Evolutionary conservation across 179 eudicot species (phyloP), one percentile per base, ranked within the genome.

Genomic region (Drosera spatulata): DNA sequence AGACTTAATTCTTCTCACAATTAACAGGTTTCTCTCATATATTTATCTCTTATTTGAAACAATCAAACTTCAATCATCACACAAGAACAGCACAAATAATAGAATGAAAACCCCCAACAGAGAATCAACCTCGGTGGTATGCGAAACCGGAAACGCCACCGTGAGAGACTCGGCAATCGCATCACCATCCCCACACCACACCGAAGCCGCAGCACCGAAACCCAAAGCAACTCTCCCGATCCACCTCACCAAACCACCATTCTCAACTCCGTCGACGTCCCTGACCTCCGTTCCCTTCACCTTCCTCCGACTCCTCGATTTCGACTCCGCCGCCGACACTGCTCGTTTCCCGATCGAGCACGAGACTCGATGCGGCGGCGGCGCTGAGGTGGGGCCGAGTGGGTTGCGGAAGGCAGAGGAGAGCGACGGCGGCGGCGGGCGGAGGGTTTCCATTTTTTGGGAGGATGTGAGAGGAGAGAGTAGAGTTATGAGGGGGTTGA

Each of bases 61-160:
- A 10, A 2, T 46, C 11, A 46, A 6, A 46, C 7, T 46, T 46
- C 49, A 46, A 63, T 33, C 22, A 57, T 22, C 33, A 22, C 33
- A 62, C 11, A 58, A 6, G 10, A 22, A 64, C 10, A 13, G 7
- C 4, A 51, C 2, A 22, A 46, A 1, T 4, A 2, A 13, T 33
- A 5, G 6, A 56, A 56, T 4, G 8, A 37, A 51, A 10, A 6
- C 33, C 33, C 33, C 33, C 33, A 40, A 6, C 22, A 40, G 14
- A 39, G 44, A 43, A 55, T 47, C 48, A 63, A 87, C 97, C 98
- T 91, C 96, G 58, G 61, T 74, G 39, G 88, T 73, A 55, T 82
- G 98, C 56, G 98, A 91, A 59, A 78, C 91, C 6, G 96, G 96
- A 58, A 91, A 91, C 7, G 96, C 98, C 2, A 91, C 73, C 42